Conservation (phyloP, 192 early-diverging fungal genomes). For the Chytriomyces sp. region DNA sequence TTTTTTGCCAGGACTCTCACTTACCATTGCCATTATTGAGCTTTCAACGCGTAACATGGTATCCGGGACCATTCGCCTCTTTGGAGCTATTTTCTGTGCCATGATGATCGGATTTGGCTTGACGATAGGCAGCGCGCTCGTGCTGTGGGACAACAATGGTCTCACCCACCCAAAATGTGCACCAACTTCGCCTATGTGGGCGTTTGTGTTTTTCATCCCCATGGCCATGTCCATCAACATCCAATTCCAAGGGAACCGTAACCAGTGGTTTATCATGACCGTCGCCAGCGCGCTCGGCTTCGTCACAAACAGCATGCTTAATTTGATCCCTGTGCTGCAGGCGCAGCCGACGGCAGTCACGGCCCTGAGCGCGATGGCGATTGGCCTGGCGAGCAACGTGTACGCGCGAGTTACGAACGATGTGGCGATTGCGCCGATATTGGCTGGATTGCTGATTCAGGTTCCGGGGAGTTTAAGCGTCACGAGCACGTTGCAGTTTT, state of each 20-base stretch:
- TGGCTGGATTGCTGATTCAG: conserved; percentile 78
- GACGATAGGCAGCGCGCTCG: conserved; percentile 33
- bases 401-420: conserved; percentile 73
- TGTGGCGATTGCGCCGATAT: conserved; percentile 76
- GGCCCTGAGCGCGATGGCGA: conserved; percentile 70
- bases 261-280: conserved; percentile 73
- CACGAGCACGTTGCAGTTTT: conserved; percentile 59
- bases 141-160: neutral
- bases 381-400: conserved; percentile 77
- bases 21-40: conserved; percentile 87
- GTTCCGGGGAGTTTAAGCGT: conserved; percentile 83
- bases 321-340: conserved; percentile 50
- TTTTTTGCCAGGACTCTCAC: conserved; percentile 59
- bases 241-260: conserved; percentile 50
- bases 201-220: conserved; percentile 60
- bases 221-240: conserved; percentile 58
- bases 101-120: conserved; percentile 57
- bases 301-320: conserved; percentile 65
- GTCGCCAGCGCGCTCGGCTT: conserved; percentile 69
- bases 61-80: conserved; percentile 78
- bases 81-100: conserved; percentile 77
- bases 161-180: neutral
- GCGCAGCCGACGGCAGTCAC: conserved; percentile 43
- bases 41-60: conserved; percentile 88
- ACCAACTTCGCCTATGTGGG: conserved; percentile 41